Evolutionary conservation across 2,329 filamentous ascomycete genomes (phyloP).

Genomic region (Trichoderma atroviride): DNA sequence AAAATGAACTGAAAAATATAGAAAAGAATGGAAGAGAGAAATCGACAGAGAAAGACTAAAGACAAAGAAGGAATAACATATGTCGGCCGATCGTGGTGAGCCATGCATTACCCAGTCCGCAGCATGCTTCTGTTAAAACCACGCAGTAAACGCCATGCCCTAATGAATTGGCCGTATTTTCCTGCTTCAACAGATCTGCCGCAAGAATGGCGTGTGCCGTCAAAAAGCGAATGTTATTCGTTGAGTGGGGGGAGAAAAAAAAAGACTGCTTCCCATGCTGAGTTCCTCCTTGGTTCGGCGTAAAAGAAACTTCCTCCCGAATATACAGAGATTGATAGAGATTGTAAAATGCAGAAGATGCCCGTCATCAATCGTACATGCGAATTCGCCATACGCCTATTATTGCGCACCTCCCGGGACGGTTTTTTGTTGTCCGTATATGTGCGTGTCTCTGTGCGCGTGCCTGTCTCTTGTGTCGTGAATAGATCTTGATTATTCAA

Average conservation of each 20-base stretch:
- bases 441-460: background rate
- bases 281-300: background rate
- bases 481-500: slow-evolving; percentile 18
- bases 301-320: background rate
- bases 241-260: background rate
- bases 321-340: slow-evolving; percentile 10
- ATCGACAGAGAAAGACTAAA: background rate
- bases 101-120: background rate
- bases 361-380: slow-evolving; percentile 30
- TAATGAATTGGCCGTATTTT: background rate
- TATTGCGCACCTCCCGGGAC: background rate
- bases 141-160: background rate
- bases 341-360: slow-evolving; percentile 17
- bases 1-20: background rate
- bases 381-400: slow-evolving; percentile 25
- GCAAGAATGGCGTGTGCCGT: background rate
- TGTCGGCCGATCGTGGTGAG: background rate
- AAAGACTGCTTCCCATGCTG: background rate
- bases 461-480: background rate
- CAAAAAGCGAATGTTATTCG: slow-evolving; percentile 2
- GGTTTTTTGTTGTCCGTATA: background rate
- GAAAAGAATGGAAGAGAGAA: background rate
- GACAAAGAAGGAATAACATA: background rate
- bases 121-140: background rate
- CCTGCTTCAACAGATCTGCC: background rate